phyloP scores from a whole-genome alignment of 306 rosid species.

The Lathyrus tuberosus region DNA sequence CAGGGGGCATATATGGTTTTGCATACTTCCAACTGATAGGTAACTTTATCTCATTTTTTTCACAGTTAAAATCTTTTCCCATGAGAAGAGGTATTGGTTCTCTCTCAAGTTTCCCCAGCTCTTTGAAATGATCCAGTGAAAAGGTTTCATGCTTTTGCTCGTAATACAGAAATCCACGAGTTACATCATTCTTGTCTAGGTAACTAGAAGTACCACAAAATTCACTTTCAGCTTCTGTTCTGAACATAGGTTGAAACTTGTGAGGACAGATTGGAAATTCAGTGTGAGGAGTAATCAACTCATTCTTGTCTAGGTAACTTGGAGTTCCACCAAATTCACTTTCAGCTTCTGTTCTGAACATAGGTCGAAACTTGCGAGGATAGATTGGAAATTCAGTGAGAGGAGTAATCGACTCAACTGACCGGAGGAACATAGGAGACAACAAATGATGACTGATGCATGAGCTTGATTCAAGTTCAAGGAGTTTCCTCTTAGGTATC shows the following conservation, averaged over 20 bases:
- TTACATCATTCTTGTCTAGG: conserved; percentile 40
- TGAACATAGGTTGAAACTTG: conserved; percentile 42
- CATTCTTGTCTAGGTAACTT: conserved; percentile 37
- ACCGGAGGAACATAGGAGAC: conserved; percentile 44
- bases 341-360: conserved; percentile 48
- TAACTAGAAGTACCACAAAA: conserved; percentile 39
- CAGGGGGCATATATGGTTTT: conserved; percentile 35
- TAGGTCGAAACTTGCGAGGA: conserved; percentile 37
- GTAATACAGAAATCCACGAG: conserved; percentile 40
- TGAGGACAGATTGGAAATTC: conserved; percentile 41
- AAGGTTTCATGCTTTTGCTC: conserved; percentile 41
- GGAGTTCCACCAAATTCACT: conserved; percentile 35
- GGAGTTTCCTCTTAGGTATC: conserved; percentile 39
- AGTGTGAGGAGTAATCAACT: conserved; percentile 41
- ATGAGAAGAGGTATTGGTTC: conserved; percentile 51
- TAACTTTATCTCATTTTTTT: conserved; percentile 32
- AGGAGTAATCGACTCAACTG: conserved; percentile 46
- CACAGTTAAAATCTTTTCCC: conserved; percentile 47
- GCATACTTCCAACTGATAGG: conserved; percentile 36
- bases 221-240: conserved; percentile 44
- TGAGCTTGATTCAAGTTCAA: conserved; percentile 50
- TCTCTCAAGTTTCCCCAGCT: conserved; percentile 41
- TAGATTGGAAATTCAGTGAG: conserved; percentile 42
- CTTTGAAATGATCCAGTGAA: conserved; percentile 41
- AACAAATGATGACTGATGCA: conserved; percentile 43